These are phyloP conservation scores for Aspergillus pseudoterreus DNA, from an alignment of 2,329 filamentous ascomycete genomes.

Conservation along the genomic window DNA sequence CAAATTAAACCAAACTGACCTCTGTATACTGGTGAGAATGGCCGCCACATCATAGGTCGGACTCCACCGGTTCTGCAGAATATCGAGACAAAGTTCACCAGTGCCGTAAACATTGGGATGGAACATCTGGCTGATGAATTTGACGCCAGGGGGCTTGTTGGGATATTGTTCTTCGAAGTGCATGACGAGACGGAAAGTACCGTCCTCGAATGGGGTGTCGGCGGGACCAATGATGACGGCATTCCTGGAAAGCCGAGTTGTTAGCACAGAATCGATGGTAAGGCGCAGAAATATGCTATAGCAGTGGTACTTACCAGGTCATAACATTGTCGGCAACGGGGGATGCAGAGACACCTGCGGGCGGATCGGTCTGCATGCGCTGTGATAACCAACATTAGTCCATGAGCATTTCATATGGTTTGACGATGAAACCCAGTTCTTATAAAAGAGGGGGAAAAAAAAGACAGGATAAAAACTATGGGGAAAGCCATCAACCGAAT, in stretches of 20 bases:
- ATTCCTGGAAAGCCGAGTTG: conserved; percentile 61
- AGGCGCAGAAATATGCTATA: neutral
- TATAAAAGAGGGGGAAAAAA: neutral
- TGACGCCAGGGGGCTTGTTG: conserved; percentile 95
- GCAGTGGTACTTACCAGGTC: conserved; percentile 29
- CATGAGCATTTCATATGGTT: neutral
- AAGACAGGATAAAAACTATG: neutral
- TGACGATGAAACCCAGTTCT: no score
- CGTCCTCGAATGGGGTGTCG: conserved; percentile 97
- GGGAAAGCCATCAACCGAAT: neutral
- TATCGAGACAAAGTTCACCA: conserved; percentile 93
- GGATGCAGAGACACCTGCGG: conserved; percentile 92
- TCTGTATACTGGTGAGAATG: conserved; percentile 95
- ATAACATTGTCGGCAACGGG: conserved; percentile 65
- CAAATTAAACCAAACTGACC: conserved; percentile 51
- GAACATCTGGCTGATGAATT: conserved; percentile 99
- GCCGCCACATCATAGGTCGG: conserved; percentile 98
- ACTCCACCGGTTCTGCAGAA: conserved; percentile 96
- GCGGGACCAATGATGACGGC: conserved; percentile 96
- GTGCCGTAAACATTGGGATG: conserved; percentile 98
- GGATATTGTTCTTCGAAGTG: conserved; percentile 99
- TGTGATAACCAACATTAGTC: conserved; percentile 37
- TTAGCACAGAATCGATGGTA: neutral
- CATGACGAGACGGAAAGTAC: conserved; percentile 96
- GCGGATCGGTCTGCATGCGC: conserved; percentile 99